Conservation (phyloP, 1,139 yeast species). For the Pichiaceae sp. region DNA sequence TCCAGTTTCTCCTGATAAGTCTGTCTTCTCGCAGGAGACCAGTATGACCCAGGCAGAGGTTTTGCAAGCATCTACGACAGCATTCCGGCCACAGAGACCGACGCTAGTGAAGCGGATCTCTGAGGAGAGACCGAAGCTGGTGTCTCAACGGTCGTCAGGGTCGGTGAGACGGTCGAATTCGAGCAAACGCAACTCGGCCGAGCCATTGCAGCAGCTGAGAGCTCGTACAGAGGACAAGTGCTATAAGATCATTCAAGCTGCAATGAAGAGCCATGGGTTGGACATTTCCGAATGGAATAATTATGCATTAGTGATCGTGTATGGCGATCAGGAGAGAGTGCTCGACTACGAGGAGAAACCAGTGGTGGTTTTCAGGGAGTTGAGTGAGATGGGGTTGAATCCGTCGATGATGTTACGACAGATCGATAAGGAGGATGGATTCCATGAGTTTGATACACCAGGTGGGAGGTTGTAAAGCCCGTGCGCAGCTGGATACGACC, state of each 20-base stretch:
- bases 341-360: constrained; percentile 84
- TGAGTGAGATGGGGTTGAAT: constrained; percentile 79
- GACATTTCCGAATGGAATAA: constrained; percentile 80
- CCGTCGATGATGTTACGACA: constrained; percentile 93
- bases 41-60: not conserved
- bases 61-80: not conserved
- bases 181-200: constrained; percentile 22
- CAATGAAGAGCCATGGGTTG: constrained; percentile 79
- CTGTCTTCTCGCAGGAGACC: not conserved
- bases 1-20: not conserved
- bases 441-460: constrained; percentile 31
- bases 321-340: constrained; percentile 75
- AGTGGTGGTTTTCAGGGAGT: constrained; percentile 76
- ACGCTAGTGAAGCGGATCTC: not conserved
- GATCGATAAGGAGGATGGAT: constrained; percentile 43
- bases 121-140: not conserved
- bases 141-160: not conserved
- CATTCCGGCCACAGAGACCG: not conserved
- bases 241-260: constrained; percentile 79
- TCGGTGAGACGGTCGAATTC: not conserved
- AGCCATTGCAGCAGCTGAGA: constrained; percentile 77
- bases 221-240: constrained; percentile 93
- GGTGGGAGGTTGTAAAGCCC: constrained; percentile 48
- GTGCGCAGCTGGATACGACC: too few relatives aligned
- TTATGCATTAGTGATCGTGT: constrained; percentile 82